Percentiles rank a stretch among this genome's conserved stretches.
phyloP scores from a whole-genome alignment of 768 basidiomycete genomes.

The Calocybe gangraenosa region DNA sequence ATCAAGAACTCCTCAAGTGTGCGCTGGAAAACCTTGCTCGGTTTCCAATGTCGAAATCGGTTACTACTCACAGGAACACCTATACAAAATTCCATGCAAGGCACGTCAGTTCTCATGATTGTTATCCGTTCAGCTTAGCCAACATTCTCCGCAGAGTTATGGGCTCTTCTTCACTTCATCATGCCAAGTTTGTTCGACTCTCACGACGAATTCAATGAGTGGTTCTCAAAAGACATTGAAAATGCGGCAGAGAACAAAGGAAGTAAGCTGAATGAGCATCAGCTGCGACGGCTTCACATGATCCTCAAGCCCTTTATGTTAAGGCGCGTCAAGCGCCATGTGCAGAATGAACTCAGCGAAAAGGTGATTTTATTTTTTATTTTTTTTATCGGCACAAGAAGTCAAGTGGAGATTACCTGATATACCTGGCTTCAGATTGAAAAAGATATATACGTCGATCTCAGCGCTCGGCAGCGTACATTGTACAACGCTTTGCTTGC shows the following conservation, averaged over 20 bases:
- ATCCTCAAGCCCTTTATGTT: constrained; percentile 99
- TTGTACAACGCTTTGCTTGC: constrained; percentile 88
- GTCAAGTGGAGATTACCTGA: neutral
- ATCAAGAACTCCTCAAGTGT: constrained; percentile 97
- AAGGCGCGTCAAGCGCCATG: constrained; percentile 92
- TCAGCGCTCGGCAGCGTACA: constrained; percentile 87
- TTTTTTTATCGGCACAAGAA: neutral
- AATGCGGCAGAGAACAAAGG: constrained; percentile 90
- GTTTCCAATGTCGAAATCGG: constrained; percentile 94
- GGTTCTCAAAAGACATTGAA: constrained; percentile 99
- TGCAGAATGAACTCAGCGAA: constrained; percentile 99
- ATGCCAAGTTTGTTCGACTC: constrained; percentile 99
- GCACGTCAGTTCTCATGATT: constrained; percentile 33
- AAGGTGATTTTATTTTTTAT: constrained; percentile 54
- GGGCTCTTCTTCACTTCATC: constrained; percentile 98
- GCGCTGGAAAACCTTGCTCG: constrained; percentile 94
- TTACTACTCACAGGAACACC: constrained; percentile 95
- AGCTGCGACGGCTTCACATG: constrained; percentile 93
- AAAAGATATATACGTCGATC: constrained; percentile 89
- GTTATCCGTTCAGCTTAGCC: constrained; percentile 5
- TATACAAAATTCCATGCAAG: constrained; percentile 99
- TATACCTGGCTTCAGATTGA: constrained; percentile 66
- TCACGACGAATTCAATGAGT: constrained; percentile 98
- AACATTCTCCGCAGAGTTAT: constrained; percentile 63
- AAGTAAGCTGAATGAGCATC: constrained; percentile 90